Base-by-base conservation (phyloP, 768 basidiomycete species). In the Tylopilus rubrobrunneus region DNA sequence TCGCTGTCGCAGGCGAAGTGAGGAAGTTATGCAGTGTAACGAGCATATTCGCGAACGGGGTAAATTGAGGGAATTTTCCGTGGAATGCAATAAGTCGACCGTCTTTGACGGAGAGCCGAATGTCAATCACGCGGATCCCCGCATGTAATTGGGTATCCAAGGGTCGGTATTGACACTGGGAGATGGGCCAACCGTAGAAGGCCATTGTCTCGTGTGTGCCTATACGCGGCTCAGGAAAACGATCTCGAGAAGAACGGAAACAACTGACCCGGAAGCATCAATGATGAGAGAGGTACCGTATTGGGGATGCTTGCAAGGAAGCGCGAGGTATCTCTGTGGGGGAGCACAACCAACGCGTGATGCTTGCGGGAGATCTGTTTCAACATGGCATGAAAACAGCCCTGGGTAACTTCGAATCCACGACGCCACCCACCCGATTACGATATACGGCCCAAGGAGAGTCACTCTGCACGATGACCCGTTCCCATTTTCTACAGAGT, bases 141-240 rank as follows among this genome's bases (percentile, higher is more conserved):
- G 81, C 81, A 12, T 74, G 71, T 10, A 98, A 77, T 70, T 98
- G 94, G 19, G 74, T 71, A 28, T 72, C 72, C 25, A 96, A 80
- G 1, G 85, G 9, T 73, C 72, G 34, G 4, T 81, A 79, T 67
- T 97, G 93, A 64, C 94, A 98, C 66, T 96, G 92, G 0, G 89
- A 88, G 36, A 95, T 72, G 0, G 88, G 89, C 84, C 87, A 90
- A 14, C 89, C 88, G 59, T 92, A 86, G 57, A 91, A 83, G 9
- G 91, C 86, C 84, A 92, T 85, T 5, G 64, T 49, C 55, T 60
- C 56, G 40, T 59, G 51, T 21, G 58, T 55, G 15, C 53, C 54
- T 56, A 12, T 37, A 21, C 42, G 49, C 8, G 14, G 31, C 45
- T 64, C 33, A 23, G 14, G 9, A 17, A 45, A 33, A 28, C 29